Evolutionary conservation across 345 rosid species (phyloP).

Genomic region (Eucalyptus cloeziana): DNA sequence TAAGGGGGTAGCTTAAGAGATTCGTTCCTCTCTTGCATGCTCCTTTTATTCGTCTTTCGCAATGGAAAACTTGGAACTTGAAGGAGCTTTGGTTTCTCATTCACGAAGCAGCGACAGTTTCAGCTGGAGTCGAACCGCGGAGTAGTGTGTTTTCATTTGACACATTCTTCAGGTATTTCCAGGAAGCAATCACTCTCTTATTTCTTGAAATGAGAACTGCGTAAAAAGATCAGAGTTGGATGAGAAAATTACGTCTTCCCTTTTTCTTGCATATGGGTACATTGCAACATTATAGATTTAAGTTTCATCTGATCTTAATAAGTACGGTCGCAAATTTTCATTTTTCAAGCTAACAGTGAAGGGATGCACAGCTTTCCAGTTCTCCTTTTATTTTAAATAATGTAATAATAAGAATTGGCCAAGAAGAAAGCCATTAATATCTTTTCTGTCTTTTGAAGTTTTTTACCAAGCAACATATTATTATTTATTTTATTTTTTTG

Average conservation of each 20-base stretch:
- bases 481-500: too few relatives aligned
- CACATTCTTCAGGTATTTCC: background rate
- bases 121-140: too few relatives aligned
- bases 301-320: too few relatives aligned
- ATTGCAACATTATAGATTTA: background rate
- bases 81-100: too few relatives aligned
- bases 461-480: too few relatives aligned
- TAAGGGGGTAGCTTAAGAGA: too few relatives aligned
- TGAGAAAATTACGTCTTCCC: background rate
- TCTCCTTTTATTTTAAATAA: too few relatives aligned
- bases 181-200: background rate
- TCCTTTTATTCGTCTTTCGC: background rate
- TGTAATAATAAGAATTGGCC: too few relatives aligned
- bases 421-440: too few relatives aligned
- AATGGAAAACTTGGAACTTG: background rate
- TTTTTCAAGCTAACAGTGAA: too few relatives aligned
- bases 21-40: background rate
- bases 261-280: background rate
- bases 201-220: fast-evolving
- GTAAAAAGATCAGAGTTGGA: background rate
- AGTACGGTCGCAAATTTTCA: too few relatives aligned
- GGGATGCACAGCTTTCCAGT: background rate
- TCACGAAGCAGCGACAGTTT: fast-evolving
- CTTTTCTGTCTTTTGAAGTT: too few relatives aligned
- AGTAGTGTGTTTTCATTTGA: background rate